Percentiles rank a stretch among this genome's conserved stretches.
phyloP scores from a whole-genome alignment of 1,284 basidiomycete genomes.

The Cyathus olla region DNA sequence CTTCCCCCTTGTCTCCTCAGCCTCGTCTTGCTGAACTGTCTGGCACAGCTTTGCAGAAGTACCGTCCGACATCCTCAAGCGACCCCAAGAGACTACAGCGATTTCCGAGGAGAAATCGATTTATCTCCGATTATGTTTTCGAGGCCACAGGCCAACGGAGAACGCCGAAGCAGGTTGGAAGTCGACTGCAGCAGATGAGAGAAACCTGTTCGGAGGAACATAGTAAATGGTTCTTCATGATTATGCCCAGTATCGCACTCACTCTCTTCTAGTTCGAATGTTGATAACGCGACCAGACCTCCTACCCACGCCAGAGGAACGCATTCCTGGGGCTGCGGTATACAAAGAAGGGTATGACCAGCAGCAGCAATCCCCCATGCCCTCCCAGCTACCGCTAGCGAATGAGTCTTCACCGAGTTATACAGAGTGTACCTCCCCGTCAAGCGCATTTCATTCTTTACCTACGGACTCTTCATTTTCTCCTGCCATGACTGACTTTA shows the following conservation, averaged over 20 bases:
- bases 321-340: neutral
- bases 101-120: constrained; percentile 67
- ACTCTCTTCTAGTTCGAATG: constrained; percentile 23
- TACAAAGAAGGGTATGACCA: neutral
- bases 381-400: neutral
- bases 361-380: neutral
- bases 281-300: constrained; percentile 32
- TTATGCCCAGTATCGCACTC: neutral
- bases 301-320: constrained; percentile 8
- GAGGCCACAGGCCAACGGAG: constrained; percentile 57
- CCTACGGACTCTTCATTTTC: neutral
- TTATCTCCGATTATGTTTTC: constrained; percentile 64
- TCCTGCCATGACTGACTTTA: too few relatives aligned
- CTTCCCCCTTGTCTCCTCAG: neutral
- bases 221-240: constrained; percentile 37
- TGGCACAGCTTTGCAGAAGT: constrained; percentile 57
- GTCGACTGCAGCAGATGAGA: constrained; percentile 67
- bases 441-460: neutral
- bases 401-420: neutral
- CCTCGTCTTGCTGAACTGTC: too few relatives aligned
- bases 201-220: constrained; percentile 63
- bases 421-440: neutral
- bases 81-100: constrained; percentile 57
- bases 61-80: constrained; percentile 55
- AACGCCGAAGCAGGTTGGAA: constrained; percentile 70